Percentiles rank a stretch among this genome's conserved stretches.
Evolutionary conservation across 2,329 filamentous ascomycete genomes (phyloP).

Genomic region (Ceratocystis colombiana): DNA sequence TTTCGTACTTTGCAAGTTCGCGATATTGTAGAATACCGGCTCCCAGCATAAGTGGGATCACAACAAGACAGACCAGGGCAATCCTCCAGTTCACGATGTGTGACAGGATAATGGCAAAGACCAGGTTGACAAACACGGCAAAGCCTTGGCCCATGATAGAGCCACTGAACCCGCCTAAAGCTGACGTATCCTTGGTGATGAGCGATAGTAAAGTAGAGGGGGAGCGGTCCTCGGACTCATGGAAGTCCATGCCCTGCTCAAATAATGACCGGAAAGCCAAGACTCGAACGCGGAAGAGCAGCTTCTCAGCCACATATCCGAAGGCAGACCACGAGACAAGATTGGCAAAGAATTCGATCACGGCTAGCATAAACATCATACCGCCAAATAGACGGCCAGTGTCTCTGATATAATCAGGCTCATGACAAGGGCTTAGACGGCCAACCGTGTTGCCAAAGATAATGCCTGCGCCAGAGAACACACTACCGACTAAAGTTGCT

Average conservation of each 20-base stretch:
- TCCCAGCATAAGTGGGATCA: slow-evolving; percentile 58
- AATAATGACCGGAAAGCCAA: slow-evolving; percentile 56
- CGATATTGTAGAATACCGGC: slow-evolving; percentile 59
- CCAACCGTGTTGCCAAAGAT: slow-evolving; percentile 39
- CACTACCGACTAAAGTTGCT: slow-evolving; percentile 46
- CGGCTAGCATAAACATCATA: slow-evolving; percentile 47
- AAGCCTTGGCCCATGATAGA: slow-evolving; percentile 61
- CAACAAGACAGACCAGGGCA: slow-evolving; percentile 58
- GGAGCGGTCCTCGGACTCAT: slow-evolving; percentile 53
- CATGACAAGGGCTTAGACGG: slow-evolving; percentile 40
- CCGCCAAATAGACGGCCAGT: slow-evolving; percentile 42
- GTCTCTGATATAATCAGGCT: slow-evolving; percentile 33
- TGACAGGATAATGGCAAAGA: slow-evolving; percentile 57
- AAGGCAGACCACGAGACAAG: slow-evolving; percentile 46
- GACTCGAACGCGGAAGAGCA: slow-evolving; percentile 53
- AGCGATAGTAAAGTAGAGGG: slow-evolving; percentile 53
- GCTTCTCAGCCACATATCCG: slow-evolving; percentile 46
- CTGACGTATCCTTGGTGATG: slow-evolving; percentile 59
- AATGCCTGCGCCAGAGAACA: slow-evolving; percentile 45
- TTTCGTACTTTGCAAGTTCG: slow-evolving; percentile 51
- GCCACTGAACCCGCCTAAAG: slow-evolving; percentile 58
- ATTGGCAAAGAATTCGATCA: slow-evolving; percentile 43
- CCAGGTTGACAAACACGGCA: slow-evolving; percentile 56
- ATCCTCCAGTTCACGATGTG: slow-evolving; percentile 69
- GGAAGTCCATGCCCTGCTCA: slow-evolving; percentile 59